Percentiles rank a stretch among this genome's conserved stretches.
phyloP scores from a whole-genome alignment of 768 basidiomycete genomes.

The Plicaturopsis crispa region DNA sequence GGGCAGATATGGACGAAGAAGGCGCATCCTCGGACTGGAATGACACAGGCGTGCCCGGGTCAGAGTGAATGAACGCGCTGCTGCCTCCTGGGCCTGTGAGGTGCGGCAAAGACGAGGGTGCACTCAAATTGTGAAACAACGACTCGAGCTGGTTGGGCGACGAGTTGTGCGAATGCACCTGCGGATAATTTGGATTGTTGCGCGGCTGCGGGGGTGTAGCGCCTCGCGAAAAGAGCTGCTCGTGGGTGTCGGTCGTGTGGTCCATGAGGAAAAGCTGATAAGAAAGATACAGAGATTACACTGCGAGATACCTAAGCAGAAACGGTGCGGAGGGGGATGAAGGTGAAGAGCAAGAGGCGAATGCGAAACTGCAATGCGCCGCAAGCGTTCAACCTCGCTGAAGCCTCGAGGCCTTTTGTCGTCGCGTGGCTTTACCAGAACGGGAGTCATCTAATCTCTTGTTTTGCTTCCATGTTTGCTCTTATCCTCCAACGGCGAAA shows the following conservation, averaged over 20 bases:
- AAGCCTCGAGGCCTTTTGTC: too few relatives aligned
- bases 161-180: constrained; percentile 33
- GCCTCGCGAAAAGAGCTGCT: constrained; percentile 48
- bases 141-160: constrained; percentile 60
- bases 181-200: constrained; percentile 25
- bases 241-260: constrained; percentile 6
- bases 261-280: too few relatives aligned
- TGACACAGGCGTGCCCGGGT: constrained; percentile 34
- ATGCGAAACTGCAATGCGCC: too few relatives aligned
- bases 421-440: too few relatives aligned
- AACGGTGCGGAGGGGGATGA: too few relatives aligned
- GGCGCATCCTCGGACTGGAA: constrained; percentile 33
- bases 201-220: constrained; percentile 40
- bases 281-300: too few relatives aligned
- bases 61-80: constrained; percentile 34
- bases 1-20: constrained; percentile 31
- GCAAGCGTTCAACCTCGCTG: too few relatives aligned
- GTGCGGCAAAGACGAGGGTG: constrained; percentile 30
- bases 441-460: too few relatives aligned
- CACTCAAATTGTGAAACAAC: constrained; percentile 51
- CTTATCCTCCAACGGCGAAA: too few relatives aligned
- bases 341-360: too few relatives aligned
- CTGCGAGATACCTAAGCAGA: too few relatives aligned
- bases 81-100: constrained; percentile 16
- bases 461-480: too few relatives aligned